Conservation (phyloP, 352 stramenopile genomes). For the Phytophthora melonis region DNA sequence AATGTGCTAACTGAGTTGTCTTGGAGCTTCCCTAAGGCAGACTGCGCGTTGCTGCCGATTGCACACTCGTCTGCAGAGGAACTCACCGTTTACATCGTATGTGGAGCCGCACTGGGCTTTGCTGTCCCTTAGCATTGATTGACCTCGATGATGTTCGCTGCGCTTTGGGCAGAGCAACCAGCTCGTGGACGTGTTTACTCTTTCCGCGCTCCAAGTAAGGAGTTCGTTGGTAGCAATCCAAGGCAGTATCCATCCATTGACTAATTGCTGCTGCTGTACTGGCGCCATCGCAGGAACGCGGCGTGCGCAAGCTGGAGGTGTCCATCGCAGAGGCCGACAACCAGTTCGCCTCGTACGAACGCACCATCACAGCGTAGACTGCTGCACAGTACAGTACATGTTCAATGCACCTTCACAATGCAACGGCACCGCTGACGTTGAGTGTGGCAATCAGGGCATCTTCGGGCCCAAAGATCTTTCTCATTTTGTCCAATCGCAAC, state of each 20-base stretch:
- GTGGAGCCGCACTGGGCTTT: slow-evolving; percentile 17
- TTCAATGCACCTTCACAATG: slow-evolving; percentile 26
- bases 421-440: slow-evolving; percentile 13
- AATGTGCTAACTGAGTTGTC: not conserved
- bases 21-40: slow-evolving; percentile 91
- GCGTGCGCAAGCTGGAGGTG: slow-evolving; percentile 93
- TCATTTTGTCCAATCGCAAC: slow-evolving; percentile 30
- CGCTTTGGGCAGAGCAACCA: slow-evolving; percentile 75
- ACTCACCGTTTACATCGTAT: slow-evolving; percentile 94
- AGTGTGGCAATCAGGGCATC: too few relatives aligned
- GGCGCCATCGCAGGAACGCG: slow-evolving; percentile 53
- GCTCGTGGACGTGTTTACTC: slow-evolving; percentile 86
- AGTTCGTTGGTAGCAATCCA: not conserved
- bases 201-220: slow-evolving; percentile 72
- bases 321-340: slow-evolving; percentile 94
- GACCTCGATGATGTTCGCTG: not conserved
- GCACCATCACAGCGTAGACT: slow-evolving; percentile 62
- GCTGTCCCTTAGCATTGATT: not conserved
- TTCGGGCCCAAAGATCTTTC: slow-evolving; percentile 7
- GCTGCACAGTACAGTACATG: not conserved
- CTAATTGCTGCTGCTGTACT: not conserved
- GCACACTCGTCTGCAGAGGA: slow-evolving; percentile 98
- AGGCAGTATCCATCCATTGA: not conserved
- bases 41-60: slow-evolving; percentile 97
- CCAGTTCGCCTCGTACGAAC: slow-evolving; percentile 90